Conservation (phyloP, 805 yeast species). For the Saturnispora serradocipensis region DNA sequence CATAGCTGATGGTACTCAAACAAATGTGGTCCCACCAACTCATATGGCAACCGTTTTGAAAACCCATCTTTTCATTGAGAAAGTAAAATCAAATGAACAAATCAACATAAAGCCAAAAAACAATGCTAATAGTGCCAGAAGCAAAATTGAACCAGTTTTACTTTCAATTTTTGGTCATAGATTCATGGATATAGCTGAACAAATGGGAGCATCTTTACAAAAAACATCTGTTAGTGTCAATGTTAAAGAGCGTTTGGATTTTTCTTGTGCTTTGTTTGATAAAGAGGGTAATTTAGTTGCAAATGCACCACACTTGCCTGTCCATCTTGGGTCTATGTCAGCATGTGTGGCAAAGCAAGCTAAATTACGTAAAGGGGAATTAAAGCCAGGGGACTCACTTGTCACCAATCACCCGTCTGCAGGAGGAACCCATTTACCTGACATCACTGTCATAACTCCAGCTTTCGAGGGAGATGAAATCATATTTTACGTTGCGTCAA, state of each 20-base stretch:
- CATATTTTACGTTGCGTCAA: conserved; percentile 81
- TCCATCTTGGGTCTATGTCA: conserved; percentile 80
- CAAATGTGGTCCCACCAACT: conserved; percentile 61
- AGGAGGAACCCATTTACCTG: conserved; percentile 87
- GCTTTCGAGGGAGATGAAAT: conserved; percentile 56
- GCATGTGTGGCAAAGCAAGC: conserved; percentile 66
- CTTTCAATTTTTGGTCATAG: conserved; percentile 74
- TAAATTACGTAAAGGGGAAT: conserved; percentile 50
- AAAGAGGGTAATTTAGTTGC: conserved; percentile 73
- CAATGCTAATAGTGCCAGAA: background rate
- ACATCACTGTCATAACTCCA: conserved; percentile 88
- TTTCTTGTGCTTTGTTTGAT: conserved; percentile 77
- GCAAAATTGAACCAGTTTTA: conserved; percentile 54
- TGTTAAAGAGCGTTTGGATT: conserved; percentile 76
- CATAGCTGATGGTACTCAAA: conserved; percentile 73
- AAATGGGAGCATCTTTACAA: conserved; percentile 74
- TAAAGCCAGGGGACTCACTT: conserved; percentile 66
- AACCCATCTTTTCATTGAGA: conserved; percentile 41
- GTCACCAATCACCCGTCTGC: conserved; percentile 74
- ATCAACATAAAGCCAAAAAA: conserved; percentile 11
- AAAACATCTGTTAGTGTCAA: conserved; percentile 76
- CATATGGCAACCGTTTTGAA: conserved; percentile 46
- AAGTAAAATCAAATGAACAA: conserved; percentile 9
- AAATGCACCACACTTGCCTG: conserved; percentile 85
- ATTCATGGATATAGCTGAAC: conserved; percentile 87